Evolutionary conservation across 2,329 filamentous ascomycete species (phyloP), one percentile per base, ranked within the genome.

Genomic region (Xylaria sp.): DNA sequence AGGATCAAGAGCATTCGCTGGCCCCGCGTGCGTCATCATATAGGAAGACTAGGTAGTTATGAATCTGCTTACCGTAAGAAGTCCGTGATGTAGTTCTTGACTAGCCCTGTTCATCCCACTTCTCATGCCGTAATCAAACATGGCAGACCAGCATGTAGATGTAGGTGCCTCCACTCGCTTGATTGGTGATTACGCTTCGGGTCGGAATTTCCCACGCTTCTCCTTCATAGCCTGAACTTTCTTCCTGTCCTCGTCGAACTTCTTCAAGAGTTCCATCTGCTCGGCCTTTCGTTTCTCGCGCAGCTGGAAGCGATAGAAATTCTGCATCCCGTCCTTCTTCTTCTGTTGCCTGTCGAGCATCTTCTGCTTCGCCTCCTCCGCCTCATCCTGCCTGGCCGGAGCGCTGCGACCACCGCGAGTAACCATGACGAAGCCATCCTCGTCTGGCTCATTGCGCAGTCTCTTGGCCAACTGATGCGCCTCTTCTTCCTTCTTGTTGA

Each of bases 381-480:
- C 88, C 75, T 92, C 93, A 73, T 91, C 91, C 70, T 90, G 86
- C 63, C 90, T 87, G 1, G 92, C 94, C 0, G 93, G 90, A n/a
- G 91, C 92, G 6, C 86, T 86, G 66, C 91, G 85, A 47, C 92
- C 92, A 29, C 94, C 94, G 63, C 92, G 87, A 1, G 91, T 92
- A 27, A 99, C 96, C 3, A 94, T 98, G 58, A 98, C 87, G 79
- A 99, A 99, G 1, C 96, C 96, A 79, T 99, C 96, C 77, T 93
- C 94, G 79, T 99, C 96, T 0, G 95, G 93, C 75, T 93, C 90
- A 73, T 92, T 91, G 69, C 93, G 89, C 69, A 91, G 83, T 64
- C 87, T 83, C 81, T 88, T 90, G 78, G 82, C 91, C 77, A 84
- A 86, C 82, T 83, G 90, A 72, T 77, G 86, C 74, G 84, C 90